Evolutionary conservation across 2,329 filamentous ascomycete species (phyloP).

Genomic region (Westerdykella ornata): DNA sequence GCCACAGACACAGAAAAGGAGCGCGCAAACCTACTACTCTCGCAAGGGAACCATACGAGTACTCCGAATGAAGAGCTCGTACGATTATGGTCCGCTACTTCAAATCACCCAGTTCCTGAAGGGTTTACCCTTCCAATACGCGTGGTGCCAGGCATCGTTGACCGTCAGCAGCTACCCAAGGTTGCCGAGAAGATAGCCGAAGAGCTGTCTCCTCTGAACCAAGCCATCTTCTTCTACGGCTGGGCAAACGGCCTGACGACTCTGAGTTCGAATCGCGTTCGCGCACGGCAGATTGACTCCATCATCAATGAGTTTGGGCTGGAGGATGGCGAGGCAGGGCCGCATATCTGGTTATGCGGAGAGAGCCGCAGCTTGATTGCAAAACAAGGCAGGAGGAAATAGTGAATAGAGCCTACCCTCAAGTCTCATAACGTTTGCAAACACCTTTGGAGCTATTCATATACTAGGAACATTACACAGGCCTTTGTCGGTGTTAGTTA

Average conservation of each 20-base stretch:
- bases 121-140: slow-evolving; percentile 57
- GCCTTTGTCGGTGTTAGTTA: too few species aligned
- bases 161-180: slow-evolving; percentile 39
- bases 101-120: slow-evolving; percentile 49
- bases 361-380: slow-evolving; percentile 61
- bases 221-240: slow-evolving; percentile 64
- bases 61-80: slow-evolving; percentile 13
- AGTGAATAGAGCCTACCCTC: too few species aligned
- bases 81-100: slow-evolving; percentile 36
- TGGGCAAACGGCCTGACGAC: slow-evolving; percentile 60
- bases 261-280: slow-evolving; percentile 63
- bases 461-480: too few species aligned
- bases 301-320: slow-evolving; percentile 49
- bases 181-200: slow-evolving; percentile 41
- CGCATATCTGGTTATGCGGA: slow-evolving; percentile 58
- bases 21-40: slow-evolving; percentile 55
- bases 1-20: slow-evolving; percentile 41
- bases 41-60: slow-evolving; percentile 30
- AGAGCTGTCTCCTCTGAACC: slow-evolving; percentile 55
- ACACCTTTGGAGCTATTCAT: too few species aligned
- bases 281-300: slow-evolving; percentile 58
- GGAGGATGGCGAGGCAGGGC: slow-evolving; percentile 50
- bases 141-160: slow-evolving; percentile 45
- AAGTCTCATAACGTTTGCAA: too few species aligned
- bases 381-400: slow-evolving; percentile 40